phyloP scores from a whole-genome alignment of 371 early-diverging fungal species.

The Circinella umbellata region DNA sequence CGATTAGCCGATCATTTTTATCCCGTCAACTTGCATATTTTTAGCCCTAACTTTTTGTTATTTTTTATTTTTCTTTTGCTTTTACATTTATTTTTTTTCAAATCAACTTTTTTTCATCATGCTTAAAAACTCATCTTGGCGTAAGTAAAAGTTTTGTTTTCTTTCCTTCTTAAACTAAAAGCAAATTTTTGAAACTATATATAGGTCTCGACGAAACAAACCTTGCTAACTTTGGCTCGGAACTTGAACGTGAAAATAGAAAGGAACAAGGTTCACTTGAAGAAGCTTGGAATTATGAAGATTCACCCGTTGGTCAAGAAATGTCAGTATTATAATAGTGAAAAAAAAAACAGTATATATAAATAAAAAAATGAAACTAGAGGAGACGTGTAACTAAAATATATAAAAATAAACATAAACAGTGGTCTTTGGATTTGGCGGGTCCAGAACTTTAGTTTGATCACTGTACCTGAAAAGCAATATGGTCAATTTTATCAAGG shows the following conservation, averaged over 20 bases:
- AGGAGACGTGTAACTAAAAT: too few species aligned
- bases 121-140: constrained; percentile 34
- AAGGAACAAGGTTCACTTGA: constrained; percentile 74
- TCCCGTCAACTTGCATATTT: constrained; percentile 10
- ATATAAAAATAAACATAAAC: not conserved
- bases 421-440: constrained; percentile 83
- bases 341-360: not conserved
- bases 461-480: constrained; percentile 62
- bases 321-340: constrained; percentile 28
- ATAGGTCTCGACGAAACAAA: constrained; percentile 73
- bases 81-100: not conserved
- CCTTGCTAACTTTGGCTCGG: constrained; percentile 74
- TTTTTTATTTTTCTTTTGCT: constrained; percentile 1
- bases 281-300: constrained; percentile 69
- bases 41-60: not conserved
- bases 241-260: constrained; percentile 74
- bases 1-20: constrained; percentile 3
- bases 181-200: not conserved
- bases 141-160: constrained; percentile 16
- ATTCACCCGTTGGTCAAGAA: constrained; percentile 54
- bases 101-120: constrained; percentile 18
- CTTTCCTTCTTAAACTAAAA: not conserved
- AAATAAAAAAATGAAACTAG: not conserved
- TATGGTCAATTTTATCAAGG: constrained; percentile 78
- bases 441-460: constrained; percentile 79